Percentiles rank a stretch among this genome's conserved stretches.
Conservation (phyloP, 1,139 yeast genomes). For the Protomyces arabidopsidicola region DNA sequence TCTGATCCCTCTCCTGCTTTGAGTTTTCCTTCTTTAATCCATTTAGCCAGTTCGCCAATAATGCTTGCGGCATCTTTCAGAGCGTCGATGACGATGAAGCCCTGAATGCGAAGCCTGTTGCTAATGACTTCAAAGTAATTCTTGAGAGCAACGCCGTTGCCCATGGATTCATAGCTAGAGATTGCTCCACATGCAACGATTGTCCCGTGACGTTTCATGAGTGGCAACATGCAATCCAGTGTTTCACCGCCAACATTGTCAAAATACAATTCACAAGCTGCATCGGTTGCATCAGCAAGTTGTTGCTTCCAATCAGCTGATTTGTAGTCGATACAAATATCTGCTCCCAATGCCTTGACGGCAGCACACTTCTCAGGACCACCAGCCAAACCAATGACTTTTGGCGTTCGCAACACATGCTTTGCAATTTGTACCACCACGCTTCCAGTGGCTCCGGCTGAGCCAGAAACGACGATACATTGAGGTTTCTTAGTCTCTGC, state of each 20-base stretch:
- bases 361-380: constrained; percentile 53
- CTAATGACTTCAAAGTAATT: constrained; percentile 24
- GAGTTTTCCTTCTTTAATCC: not conserved
- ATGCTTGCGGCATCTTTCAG: not conserved
- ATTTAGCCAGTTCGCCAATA: not conserved
- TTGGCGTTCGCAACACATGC: constrained; percentile 50
- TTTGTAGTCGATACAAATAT: constrained; percentile 52
- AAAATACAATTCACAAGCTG: constrained; percentile 37
- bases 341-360: constrained; percentile 57
- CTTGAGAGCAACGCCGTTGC: constrained; percentile 36
- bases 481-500: constrained; percentile 32
- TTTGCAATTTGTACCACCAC: constrained; percentile 56
- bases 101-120: constrained; percentile 30
- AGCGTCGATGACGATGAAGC: constrained; percentile 32
- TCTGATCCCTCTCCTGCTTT: not conserved
- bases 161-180: constrained; percentile 49
- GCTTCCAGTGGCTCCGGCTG: constrained; percentile 67
- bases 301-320: not conserved
- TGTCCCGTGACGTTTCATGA: constrained; percentile 45
- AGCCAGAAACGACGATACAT: constrained; percentile 54
- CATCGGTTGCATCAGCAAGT: constrained; percentile 36
- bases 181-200: constrained; percentile 61
- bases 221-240: constrained; percentile 47
- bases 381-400: constrained; percentile 62
- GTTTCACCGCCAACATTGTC: constrained; percentile 59